Percentiles rank a stretch among this genome's conserved stretches.
Evolutionary conservation across 805 yeast species (phyloP).

Genomic region (Scheffersomyces spartinae): DNA sequence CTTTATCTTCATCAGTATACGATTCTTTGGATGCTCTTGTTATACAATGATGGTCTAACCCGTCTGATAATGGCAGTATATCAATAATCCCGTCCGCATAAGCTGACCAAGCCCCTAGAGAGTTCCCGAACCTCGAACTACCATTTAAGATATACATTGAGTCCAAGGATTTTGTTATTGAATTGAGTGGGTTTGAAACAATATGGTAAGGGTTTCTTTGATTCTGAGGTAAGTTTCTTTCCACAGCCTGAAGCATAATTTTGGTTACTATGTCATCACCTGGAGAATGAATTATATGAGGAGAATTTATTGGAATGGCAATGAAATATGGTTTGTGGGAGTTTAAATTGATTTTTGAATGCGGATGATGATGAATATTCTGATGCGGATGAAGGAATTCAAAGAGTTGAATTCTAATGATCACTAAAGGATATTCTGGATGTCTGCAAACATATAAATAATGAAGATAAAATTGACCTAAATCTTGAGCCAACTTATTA

Average conservation of each 20-base stretch:
- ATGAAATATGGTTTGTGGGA: slow-evolving; percentile 55
- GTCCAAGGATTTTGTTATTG: slow-evolving; percentile 34
- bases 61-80: slow-evolving; percentile 44
- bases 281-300: slow-evolving; percentile 50
- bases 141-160: slow-evolving; percentile 51
- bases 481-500: slow-evolving; percentile 31
- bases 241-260: slow-evolving; percentile 50
- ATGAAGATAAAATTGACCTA: slow-evolving; percentile 43
- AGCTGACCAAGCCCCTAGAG: slow-evolving; percentile 63
- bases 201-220: slow-evolving; percentile 28
- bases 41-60: slow-evolving; percentile 29
- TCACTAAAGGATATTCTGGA: slow-evolving; percentile 46
- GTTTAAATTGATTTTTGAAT: slow-evolving; percentile 27
- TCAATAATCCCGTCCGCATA: slow-evolving; percentile 64
- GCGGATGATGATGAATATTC: slow-evolving; percentile 5
- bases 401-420: slow-evolving; percentile 59
- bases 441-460: slow-evolving; percentile 59
- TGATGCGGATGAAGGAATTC: slow-evolving; percentile 24
- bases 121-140: slow-evolving; percentile 45
- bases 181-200: slow-evolving; percentile 23
- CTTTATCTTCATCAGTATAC: slow-evolving; percentile 4
- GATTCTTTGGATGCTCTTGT: slow-evolving; percentile 5
- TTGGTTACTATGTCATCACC: slow-evolving; percentile 31
- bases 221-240: slow-evolving; percentile 36
- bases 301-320: slow-evolving; percentile 57